These are phyloP conservation scores for Candida morakotiae DNA, from an alignment of 805 yeast genomes.

Conservation along the genomic window DNA sequence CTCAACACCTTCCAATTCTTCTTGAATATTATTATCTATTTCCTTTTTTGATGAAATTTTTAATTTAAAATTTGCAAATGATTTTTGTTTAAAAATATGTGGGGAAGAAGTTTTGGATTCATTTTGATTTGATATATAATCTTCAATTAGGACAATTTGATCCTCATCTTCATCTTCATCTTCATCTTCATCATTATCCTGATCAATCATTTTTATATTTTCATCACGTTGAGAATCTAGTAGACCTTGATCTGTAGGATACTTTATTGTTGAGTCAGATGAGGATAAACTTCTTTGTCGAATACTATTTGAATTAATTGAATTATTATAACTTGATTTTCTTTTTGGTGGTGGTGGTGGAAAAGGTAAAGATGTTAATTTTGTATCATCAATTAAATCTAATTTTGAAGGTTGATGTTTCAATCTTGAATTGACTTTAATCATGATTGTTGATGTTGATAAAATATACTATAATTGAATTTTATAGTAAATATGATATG, in stretches of 20 bases:
- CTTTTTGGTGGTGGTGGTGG: constrained; percentile 41
- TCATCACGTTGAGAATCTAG: background rate
- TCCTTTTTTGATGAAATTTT: background rate
- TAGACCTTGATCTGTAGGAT: no score
- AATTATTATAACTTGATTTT: constrained; percentile 2
- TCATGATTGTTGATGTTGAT: no score
- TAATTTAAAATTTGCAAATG: constrained; percentile 35
- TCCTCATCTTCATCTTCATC: constrained; percentile 21
- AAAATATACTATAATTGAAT: background rate
- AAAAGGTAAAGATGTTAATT: constrained; percentile 48
- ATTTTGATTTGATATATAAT: constrained; percentile 37
- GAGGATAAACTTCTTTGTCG: constrained; percentile 3
- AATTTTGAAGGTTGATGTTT: constrained; percentile 37
- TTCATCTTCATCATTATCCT: constrained; percentile 15
- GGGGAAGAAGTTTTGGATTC: constrained; percentile 5
- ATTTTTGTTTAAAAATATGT: constrained; percentile 23
- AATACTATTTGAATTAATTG: background rate
- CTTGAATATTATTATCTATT: background rate
- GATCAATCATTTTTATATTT: constrained; percentile 8
- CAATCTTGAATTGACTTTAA: constrained; percentile 6
- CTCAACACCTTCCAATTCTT: background rate
- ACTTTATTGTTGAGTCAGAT: background rate
- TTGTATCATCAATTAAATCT: constrained; percentile 46
- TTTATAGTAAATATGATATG: background rate
- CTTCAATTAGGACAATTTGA: constrained; percentile 52